Base-by-base conservation (phyloP, 2,329 filamentous ascomycete genomes). In the Fusarium longipes region DNA sequence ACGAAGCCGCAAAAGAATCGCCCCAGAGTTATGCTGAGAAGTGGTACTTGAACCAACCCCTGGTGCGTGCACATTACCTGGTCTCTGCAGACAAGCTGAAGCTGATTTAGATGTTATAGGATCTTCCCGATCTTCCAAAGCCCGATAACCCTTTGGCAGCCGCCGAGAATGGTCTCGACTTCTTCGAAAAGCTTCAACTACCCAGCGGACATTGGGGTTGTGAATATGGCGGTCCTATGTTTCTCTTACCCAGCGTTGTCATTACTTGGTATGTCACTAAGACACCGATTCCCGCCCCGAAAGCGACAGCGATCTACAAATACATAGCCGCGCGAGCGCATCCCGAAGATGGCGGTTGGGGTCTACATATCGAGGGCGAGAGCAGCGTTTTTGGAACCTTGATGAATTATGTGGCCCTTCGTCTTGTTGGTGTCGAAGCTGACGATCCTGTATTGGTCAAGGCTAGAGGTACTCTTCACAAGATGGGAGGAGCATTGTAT, bases 171-270 rank as follows among this genome's bases (percentile, higher is more conserved):
- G 93, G 91, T 35, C 84, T 98, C 53, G 82, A 87, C 5, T 98
- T 97, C 82, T 97, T 96, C 81, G 92, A 94, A 57, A 87, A 95
- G 66, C 86, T 98, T 24, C 96, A 99, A 77, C 84, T 97, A 2
- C 89, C 91, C 15, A 91, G 93, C 1, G 96, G 96, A 7, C 93
- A 97, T 75, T 99, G 96, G 96, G 96, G 86, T 7, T 98, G 95
- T 81, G 96, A 99, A 77, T 99, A 99, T 81, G 96, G 96, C 54
- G 96, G 96, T 1, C 96, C 96, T 6, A 95, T 97, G 92, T 99
- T 99, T 76, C 86, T 98, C 36, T 83, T 98, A 2, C 93, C 95
- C 0, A 93, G 95, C 42, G 77, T 97, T 22, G 88, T 97, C 64
- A 88, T 97, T 70, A 86, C 91, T 27, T 96, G 93, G 89, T 94